Evolutionary conservation across 2,329 filamentous ascomycete genomes (phyloP).

Genomic region (Fusarium sp.): DNA sequence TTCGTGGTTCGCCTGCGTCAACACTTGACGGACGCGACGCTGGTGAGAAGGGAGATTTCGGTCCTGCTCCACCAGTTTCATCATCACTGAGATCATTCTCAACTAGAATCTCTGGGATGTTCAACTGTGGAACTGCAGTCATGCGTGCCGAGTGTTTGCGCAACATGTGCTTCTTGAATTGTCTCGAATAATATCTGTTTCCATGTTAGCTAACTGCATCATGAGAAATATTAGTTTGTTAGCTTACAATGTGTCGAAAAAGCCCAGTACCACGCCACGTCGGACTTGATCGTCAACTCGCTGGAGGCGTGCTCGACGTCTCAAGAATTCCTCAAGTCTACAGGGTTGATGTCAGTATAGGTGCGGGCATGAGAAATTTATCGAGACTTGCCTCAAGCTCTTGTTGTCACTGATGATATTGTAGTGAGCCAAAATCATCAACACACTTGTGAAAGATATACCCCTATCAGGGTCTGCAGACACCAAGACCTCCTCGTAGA

Average conservation of each 20-base stretch:
- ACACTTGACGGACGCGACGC: slow-evolving; percentile 43
- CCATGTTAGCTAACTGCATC: slow-evolving; percentile 16
- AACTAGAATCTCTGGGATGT: slow-evolving; percentile 90
- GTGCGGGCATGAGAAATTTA: no score
- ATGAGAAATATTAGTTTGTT: neutral
- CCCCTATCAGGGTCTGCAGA: slow-evolving; percentile 90
- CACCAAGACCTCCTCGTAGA: slow-evolving; percentile 96
- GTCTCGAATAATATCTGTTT: slow-evolving; percentile 80
- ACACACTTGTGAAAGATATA: slow-evolving; percentile 89
- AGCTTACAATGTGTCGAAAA: slow-evolving; percentile 89
- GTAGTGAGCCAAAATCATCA: slow-evolving; percentile 98
- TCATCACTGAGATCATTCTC: slow-evolving; percentile 76
- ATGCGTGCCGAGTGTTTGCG: slow-evolving; percentile 81
- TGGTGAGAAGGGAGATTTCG: slow-evolving; percentile 42
- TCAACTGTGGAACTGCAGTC: slow-evolving; percentile 81
- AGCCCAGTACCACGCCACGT: slow-evolving; percentile 89
- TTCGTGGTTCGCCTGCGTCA: slow-evolving; percentile 55
- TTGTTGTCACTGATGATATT: slow-evolving; percentile 99
- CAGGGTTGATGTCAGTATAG: slow-evolving; percentile 47
- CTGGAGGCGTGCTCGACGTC: slow-evolving; percentile 89
- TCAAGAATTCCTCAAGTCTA: slow-evolving; percentile 92
- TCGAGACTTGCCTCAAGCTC: slow-evolving; percentile 76
- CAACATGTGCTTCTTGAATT: slow-evolving; percentile 82
- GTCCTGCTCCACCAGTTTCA: slow-evolving; percentile 40
- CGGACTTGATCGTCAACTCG: slow-evolving; percentile 95